Conservation (phyloP, 2,329 filamentous ascomycete species). For the Aspergillus ustus region DNA sequence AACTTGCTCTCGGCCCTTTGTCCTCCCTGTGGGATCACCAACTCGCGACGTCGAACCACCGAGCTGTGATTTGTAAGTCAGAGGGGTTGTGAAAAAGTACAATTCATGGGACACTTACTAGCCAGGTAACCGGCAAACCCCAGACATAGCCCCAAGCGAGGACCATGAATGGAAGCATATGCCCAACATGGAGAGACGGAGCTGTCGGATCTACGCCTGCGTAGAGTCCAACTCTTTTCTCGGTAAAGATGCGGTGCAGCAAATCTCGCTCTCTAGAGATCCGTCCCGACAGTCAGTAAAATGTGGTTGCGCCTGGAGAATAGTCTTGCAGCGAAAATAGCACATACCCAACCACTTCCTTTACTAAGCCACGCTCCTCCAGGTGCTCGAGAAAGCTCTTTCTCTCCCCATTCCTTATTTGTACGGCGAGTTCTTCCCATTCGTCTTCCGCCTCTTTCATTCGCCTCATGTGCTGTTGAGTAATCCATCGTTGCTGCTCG, state of each 20-base stretch:
- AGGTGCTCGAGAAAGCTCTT: slow-evolving; percentile 50
- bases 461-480: slow-evolving; percentile 40
- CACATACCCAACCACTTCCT: slow-evolving; percentile 53
- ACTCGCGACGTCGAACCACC: slow-evolving; percentile 53
- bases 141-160: slow-evolving; percentile 55
- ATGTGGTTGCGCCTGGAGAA: not conserved
- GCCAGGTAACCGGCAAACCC: slow-evolving; percentile 50
- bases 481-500: slow-evolving; percentile 43
- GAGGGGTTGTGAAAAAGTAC: not conserved
- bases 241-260: slow-evolving; percentile 49
- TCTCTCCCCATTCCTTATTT: slow-evolving; percentile 49
- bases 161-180: slow-evolving; percentile 57
- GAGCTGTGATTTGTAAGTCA: slow-evolving; percentile 41
- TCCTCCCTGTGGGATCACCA: slow-evolving; percentile 53
- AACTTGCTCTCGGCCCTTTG: slow-evolving; percentile 44
- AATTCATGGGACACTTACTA: slow-evolving; percentile 40
- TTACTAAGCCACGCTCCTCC: slow-evolving; percentile 52
- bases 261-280: slow-evolving; percentile 45
- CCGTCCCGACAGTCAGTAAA: slow-evolving; percentile 18
- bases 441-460: slow-evolving; percentile 46
- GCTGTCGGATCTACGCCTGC: slow-evolving; percentile 56
- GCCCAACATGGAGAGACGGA: slow-evolving; percentile 55
- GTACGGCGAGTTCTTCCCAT: slow-evolving; percentile 46
- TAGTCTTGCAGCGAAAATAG: not conserved
- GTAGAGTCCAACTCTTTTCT: slow-evolving; percentile 53